Percentiles rank a stretch among this genome's conserved stretches.
These are phyloP conservation scores for Ajuga reptans DNA, from an alignment of 305 asterid species.

Conservation along the genomic window DNA sequence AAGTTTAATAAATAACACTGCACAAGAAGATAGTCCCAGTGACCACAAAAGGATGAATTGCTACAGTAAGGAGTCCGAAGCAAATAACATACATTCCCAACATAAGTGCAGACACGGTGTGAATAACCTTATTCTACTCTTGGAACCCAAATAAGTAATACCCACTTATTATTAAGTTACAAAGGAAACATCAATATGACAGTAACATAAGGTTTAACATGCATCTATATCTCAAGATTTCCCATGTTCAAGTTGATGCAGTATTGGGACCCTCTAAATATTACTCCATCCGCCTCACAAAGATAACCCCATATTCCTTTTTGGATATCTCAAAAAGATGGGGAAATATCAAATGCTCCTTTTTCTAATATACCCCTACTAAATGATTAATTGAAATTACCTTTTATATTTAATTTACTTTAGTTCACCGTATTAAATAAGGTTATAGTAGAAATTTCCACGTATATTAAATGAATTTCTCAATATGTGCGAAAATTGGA, in stretches of 20 bases:
- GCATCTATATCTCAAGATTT: background rate
- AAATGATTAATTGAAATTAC: too few species aligned
- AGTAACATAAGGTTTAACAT: background rate
- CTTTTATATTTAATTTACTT: too few species aligned
- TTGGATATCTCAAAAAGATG: too few species aligned
- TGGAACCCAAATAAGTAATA: background rate
- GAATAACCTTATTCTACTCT: background rate
- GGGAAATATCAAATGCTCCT: too few species aligned
- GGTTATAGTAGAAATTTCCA: too few species aligned
- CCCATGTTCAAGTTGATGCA: background rate
- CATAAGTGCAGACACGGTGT: background rate
- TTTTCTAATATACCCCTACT: too few species aligned
- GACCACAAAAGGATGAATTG: background rate
- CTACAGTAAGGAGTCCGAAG: background rate
- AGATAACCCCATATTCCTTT: too few species aligned
- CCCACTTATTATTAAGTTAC: background rate
- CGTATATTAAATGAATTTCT: too few species aligned
- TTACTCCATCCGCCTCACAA: too few species aligned
- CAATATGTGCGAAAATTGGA: too few species aligned
- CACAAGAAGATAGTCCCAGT: background rate
- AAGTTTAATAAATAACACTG: background rate
- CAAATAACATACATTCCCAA: background rate
- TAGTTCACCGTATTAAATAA: too few species aligned
- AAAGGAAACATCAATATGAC: background rate
- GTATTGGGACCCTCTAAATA: background rate